phyloP scores from a whole-genome alignment of 306 rosid genomes.

The Vachellia pachyceras region DNA sequence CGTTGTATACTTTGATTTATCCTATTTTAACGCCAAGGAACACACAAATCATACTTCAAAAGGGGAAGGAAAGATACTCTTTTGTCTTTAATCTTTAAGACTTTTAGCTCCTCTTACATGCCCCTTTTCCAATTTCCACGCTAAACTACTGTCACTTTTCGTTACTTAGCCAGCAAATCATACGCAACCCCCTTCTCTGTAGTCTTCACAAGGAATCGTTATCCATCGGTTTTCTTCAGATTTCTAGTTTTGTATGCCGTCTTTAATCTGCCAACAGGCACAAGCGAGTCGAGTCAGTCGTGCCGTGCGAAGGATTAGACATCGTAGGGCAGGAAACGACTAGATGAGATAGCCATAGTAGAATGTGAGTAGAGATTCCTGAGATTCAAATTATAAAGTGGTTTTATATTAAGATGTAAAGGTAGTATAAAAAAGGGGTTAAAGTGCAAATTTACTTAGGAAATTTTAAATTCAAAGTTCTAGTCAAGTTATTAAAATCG shows the following conservation, averaged over 20 bases:
- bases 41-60: conserved; percentile 37
- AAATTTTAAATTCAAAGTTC: too few species aligned
- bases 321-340: too few species aligned
- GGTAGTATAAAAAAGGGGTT: too few species aligned
- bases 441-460: too few species aligned
- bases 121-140: conserved; percentile 28
- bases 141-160: conserved; percentile 28
- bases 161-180: conserved; percentile 21
- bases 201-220: background rate
- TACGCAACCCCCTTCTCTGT: background rate
- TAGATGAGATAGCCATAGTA: too few species aligned
- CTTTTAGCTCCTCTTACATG: conserved; percentile 29
- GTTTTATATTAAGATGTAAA: too few species aligned
- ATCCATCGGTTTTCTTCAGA: background rate
- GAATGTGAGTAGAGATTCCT: too few species aligned
- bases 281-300: background rate
- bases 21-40: conserved; percentile 42
- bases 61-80: conserved; percentile 47
- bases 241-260: background rate
- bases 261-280: background rate
- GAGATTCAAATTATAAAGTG: too few species aligned
- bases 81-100: conserved; percentile 46
- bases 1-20: conserved; percentile 43
- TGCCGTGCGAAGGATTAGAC: background rate
- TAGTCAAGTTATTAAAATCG: too few species aligned